phyloP scores from a whole-genome alignment of 768 basidiomycete genomes.

The Paxillus rubicundulus region DNA sequence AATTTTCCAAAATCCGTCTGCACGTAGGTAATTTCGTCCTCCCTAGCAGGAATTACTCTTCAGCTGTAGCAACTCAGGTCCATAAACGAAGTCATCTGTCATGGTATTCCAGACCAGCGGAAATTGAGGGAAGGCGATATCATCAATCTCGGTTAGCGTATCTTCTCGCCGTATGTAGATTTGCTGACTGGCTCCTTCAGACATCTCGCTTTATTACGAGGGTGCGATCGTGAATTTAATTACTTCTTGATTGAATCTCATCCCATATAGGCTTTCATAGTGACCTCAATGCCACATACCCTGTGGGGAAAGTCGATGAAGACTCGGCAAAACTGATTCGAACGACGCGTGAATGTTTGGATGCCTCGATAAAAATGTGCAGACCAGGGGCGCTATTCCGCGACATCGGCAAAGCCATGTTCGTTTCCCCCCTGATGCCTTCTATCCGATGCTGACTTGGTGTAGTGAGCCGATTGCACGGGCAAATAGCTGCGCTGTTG shows the following conservation, averaged over 20 bases:
- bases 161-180: slow-evolving; percentile 6
- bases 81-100: slow-evolving; percentile 94
- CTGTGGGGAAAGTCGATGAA: slow-evolving; percentile 82
- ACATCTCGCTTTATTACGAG: slow-evolving; percentile 76
- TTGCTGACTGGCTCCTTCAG: slow-evolving; percentile 38
- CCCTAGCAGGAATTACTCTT: background rate
- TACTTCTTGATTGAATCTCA: background rate
- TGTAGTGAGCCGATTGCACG: slow-evolving; percentile 81
- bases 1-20: slow-evolving; percentile 94
- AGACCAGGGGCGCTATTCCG: slow-evolving; percentile 91
- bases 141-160: slow-evolving; percentile 77
- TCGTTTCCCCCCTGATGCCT: slow-evolving; percentile 30
- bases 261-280: slow-evolving; percentile 71
- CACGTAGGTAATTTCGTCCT: slow-evolving; percentile 58
- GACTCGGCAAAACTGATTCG: slow-evolving; percentile 80
- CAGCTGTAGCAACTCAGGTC: slow-evolving; percentile 48
- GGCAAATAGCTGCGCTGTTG: slow-evolving; percentile 82
- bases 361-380: slow-evolving; percentile 88
- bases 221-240: slow-evolving; percentile 41
- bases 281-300: slow-evolving; percentile 91
- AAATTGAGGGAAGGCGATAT: slow-evolving; percentile 91
- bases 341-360: slow-evolving; percentile 78
- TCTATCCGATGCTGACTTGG: slow-evolving; percentile 11
- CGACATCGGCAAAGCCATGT: slow-evolving; percentile 87
- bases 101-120: slow-evolving; percentile 90